These are phyloP conservation scores for Exophiala mesophila DNA, from an alignment of 2,329 filamentous ascomycete genomes.

Conservation along the genomic window DNA sequence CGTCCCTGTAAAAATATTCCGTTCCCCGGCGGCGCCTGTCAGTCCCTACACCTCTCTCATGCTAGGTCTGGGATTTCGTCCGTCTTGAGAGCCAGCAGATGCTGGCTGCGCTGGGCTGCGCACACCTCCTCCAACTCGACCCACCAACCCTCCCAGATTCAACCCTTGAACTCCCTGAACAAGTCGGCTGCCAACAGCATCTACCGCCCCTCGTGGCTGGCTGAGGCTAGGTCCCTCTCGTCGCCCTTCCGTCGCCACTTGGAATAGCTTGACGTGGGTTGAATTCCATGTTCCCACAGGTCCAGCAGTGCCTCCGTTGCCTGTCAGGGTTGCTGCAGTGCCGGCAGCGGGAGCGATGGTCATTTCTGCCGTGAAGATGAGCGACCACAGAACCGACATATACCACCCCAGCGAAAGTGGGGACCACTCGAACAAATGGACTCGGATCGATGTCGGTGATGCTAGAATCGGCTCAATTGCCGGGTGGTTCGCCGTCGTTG, in stretches of 20 bases:
- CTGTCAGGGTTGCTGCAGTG: conserved; percentile 25
- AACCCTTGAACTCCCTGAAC: conserved; percentile 80
- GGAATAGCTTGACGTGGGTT: conserved; percentile 81
- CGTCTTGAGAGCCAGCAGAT: not conserved
- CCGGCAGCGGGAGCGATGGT: conserved; percentile 48
- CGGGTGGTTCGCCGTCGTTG: conserved; percentile 44
- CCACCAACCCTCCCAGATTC: conserved; percentile 56
- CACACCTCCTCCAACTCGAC: conserved; percentile 18
- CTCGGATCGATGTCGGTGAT: conserved; percentile 67
- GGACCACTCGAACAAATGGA: conserved; percentile 94
- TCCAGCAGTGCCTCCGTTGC: conserved; percentile 57
- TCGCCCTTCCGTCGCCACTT: conserved; percentile 72
- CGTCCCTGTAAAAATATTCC: no score
- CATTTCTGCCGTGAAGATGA: conserved; percentile 88
- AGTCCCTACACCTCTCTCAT: conserved; percentile 4
- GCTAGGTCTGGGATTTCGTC: not conserved
- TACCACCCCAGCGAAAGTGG: conserved; percentile 90
- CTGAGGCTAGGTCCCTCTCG: conserved; percentile 74
- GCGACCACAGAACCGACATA: conserved; percentile 87
- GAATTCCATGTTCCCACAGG: conserved; percentile 93
- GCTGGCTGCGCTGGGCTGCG: not conserved
- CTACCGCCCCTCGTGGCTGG: conserved; percentile 82
- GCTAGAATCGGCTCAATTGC: conserved; percentile 61
- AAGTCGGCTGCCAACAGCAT: conserved; percentile 86
- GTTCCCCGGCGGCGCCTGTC: no score